Evolutionary conservation across 345 rosid species (phyloP), one percentile per base, ranked within the genome.

Genomic region (Murraya koenigii): DNA sequence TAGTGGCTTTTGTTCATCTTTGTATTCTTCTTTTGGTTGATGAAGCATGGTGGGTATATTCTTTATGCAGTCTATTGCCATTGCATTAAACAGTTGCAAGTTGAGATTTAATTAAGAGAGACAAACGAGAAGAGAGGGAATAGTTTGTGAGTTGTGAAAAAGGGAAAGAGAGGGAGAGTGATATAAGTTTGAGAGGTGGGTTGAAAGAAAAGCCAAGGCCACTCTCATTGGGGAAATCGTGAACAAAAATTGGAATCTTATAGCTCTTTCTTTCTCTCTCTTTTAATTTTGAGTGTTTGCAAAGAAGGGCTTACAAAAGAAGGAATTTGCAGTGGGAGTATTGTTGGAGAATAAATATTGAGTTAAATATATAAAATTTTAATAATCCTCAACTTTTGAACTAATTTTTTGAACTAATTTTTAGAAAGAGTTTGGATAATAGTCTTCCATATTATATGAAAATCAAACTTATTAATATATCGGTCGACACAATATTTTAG

Each of bases 191-290:
- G 79, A 62, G 75, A 78, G 69, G 77, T 30, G 79, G 17, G 87
- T 77, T 84, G 77, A 80, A 84, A 76, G 92, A 90, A 89, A 88
- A 81, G 88, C 84, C 89, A 86, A 83, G 84, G 60, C 86, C 80
- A 86, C 77, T 87, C 78, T 86, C 80, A 61, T 71, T 76, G 92
- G 81, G 80, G 78, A 81, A 78, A 84, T 80, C 82, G 86, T 71
- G 83, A 82, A 78, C 87, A 77, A 86, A 87, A 13, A 14, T 79
- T 77, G 89, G 89, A 86, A 84, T 89, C 88, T 91, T 87, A 84
- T 82, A 81, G 83, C 79, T 65, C 79, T 41, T 66, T 52, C 67
- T 60, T 49, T 70, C 76, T 62, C 38, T 58, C 83, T 58, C 59
- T 33, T 41, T 32, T 14, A 41, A 55, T 33, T 77, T 65, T 41